phyloP scores from a whole-genome alignment of 805 yeast species.

The Wickerhamiella alocasiicola region DNA sequence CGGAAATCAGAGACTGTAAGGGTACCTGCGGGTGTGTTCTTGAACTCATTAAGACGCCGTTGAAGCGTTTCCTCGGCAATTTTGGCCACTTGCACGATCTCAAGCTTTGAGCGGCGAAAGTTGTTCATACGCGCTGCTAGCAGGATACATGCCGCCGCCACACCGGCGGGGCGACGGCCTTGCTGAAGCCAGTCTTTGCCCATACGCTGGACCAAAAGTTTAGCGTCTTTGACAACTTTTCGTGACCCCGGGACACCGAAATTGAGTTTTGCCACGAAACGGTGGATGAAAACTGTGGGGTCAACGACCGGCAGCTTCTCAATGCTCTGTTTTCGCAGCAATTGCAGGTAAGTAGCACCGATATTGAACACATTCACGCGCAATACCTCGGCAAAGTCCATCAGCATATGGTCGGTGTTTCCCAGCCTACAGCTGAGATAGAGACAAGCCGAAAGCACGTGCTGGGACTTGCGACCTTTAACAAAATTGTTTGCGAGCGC shows the following conservation, averaged over 20 bases:
- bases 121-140: constrained; percentile 96
- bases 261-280: constrained; percentile 78
- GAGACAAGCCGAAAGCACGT: constrained; percentile 88
- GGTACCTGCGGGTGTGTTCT: constrained; percentile 57
- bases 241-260: constrained; percentile 51
- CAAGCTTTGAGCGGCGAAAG: constrained; percentile 79
- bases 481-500: constrained; percentile 85
- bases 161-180: constrained; percentile 96
- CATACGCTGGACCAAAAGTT: constrained; percentile 79
- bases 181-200: constrained; percentile 89
- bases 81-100: constrained; percentile 88
- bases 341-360: constrained; percentile 88
- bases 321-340: constrained; percentile 77
- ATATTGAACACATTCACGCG: constrained; percentile 87
- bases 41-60: constrained; percentile 78
- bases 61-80: constrained; percentile 92
- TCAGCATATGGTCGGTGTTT: constrained; percentile 86
- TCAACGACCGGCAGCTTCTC: constrained; percentile 76
- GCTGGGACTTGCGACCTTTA: constrained; percentile 93
- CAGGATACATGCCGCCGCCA: constrained; percentile 91
- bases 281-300: constrained; percentile 86
- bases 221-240: constrained; percentile 79
- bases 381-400: constrained; percentile 82
- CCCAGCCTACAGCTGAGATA: constrained; percentile 90
- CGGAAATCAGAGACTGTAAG: constrained; percentile 68